Evolutionary conservation across 2,329 filamentous ascomycete species (phyloP).

Genomic region (Apiospora rasikravindrae): DNA sequence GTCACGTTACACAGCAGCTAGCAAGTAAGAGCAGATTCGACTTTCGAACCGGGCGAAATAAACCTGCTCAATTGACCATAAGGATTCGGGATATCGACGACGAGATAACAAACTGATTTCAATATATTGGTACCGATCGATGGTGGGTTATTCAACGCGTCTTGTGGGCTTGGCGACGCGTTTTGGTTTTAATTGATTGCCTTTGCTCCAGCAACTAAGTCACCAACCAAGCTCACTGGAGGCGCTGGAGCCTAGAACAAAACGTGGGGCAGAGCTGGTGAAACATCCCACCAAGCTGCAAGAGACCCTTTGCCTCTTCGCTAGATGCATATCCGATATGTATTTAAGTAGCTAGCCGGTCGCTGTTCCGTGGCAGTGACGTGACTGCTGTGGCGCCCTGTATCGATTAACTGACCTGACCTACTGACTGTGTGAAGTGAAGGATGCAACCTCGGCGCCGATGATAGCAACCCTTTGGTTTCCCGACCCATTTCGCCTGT

Average conservation of each 20-base stretch:
- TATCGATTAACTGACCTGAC: neutral
- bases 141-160: conserved; percentile 9
- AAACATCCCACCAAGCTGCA: neutral
- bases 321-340: conserved; percentile 3
- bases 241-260: neutral
- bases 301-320: neutral
- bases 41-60: neutral
- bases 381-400: conserved; percentile 8
- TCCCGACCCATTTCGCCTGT: neutral
- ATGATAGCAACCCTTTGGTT: neutral
- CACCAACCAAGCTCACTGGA: neutral
- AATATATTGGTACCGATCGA: neutral
- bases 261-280: neutral
- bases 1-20: neutral
- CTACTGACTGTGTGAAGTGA: neutral
- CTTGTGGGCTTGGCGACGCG: conserved; percentile 9
- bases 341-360: neutral
- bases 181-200: conserved; percentile 18
- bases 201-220: neutral
- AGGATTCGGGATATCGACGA: neutral
- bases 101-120: neutral
- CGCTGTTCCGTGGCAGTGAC: neutral
- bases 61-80: neutral
- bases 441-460: neutral
- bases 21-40: neutral